A percentile compares a stretch with the other conserved stretches of the same genome.
Evolutionary conservation across 2,329 filamentous ascomycete species (phyloP).

Genomic region (Nannizziopsis barbatae): DNA sequence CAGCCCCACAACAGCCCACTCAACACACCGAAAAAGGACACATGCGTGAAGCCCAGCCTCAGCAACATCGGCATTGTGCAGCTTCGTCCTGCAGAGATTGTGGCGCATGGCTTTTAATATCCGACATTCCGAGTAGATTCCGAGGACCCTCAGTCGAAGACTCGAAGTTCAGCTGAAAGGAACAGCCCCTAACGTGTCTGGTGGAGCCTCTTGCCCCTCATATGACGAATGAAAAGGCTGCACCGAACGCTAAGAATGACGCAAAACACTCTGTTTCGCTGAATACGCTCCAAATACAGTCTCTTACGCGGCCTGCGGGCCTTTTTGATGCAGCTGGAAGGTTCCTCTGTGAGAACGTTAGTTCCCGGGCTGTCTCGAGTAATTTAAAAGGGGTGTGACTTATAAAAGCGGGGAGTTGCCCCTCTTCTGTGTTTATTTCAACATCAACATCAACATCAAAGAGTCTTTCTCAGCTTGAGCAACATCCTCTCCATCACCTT

Average conservation of each 20-base stretch:
- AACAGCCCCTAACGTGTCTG: neutral
- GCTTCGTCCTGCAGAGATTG: too few relatives aligned
- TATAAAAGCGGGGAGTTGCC: constrained; percentile 13
- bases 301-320: neutral
- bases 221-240: constrained; percentile 10
- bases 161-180: neutral
- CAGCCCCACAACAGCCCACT: too few relatives aligned
- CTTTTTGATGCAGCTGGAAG: too few relatives aligned
- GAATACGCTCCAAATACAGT: neutral
- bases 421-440: constrained; percentile 7
- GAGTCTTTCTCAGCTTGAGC: neutral
- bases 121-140: too few relatives aligned
- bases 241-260: constrained; percentile 6
- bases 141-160: too few relatives aligned
- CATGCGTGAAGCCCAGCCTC: too few relatives aligned
- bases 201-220: neutral
- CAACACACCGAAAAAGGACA: too few relatives aligned
- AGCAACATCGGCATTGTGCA: too few relatives aligned
- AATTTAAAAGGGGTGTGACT: neutral
- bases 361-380: neutral
- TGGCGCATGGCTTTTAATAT: too few relatives aligned
- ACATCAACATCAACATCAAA: constrained; percentile 4
- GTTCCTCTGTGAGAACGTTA: neutral
- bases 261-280: neutral
- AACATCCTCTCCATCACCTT: neutral